These are phyloP conservation scores for Cryptococcus maquisensis DNA, from an alignment of 1,284 basidiomycete genomes.

Conservation along the genomic window DNA sequence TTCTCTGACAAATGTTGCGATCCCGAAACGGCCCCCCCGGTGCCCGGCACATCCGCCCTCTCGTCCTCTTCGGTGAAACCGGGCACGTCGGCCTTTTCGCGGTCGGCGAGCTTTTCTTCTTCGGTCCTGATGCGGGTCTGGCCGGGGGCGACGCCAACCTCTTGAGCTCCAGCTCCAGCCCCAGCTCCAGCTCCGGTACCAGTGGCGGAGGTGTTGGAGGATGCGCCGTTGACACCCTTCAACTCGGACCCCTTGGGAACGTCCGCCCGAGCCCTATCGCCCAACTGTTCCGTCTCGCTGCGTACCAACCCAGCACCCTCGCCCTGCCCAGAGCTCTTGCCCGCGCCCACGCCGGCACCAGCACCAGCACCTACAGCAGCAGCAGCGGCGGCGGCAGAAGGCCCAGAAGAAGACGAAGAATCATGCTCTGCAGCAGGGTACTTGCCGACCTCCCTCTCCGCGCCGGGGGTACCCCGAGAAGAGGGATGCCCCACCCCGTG, in stretches of 20 bases:
- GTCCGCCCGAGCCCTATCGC: neutral
- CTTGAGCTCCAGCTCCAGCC: too few relatives aligned
- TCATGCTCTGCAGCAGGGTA: constrained; percentile 24
- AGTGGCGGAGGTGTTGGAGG: neutral
- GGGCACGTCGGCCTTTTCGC: too few relatives aligned
- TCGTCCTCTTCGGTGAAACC: too few relatives aligned
- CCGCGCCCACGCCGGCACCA: too few relatives aligned
- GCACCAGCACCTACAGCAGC: neutral
- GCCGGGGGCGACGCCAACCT: neutral
- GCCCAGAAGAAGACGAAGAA: neutral
- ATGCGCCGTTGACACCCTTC: neutral
- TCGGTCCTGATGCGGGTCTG: neutral
- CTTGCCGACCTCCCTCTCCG: constrained; percentile 19
- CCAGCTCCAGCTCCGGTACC: too few relatives aligned
- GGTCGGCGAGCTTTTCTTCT: too few relatives aligned
- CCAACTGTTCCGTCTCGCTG: neutral
- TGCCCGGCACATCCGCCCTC: too few relatives aligned
- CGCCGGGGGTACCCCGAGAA: constrained; percentile 14
- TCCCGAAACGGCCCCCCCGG: too few relatives aligned
- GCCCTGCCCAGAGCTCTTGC: neutral
- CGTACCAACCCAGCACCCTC: neutral
- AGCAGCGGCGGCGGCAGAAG: neutral
- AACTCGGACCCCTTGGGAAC: neutral
- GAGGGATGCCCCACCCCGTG: constrained; percentile 32
- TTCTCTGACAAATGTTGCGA: too few relatives aligned